phyloP scores from a whole-genome alignment of 2,329 filamentous ascomycete genomes.

The Arthrobotrys pseudoclavata region DNA sequence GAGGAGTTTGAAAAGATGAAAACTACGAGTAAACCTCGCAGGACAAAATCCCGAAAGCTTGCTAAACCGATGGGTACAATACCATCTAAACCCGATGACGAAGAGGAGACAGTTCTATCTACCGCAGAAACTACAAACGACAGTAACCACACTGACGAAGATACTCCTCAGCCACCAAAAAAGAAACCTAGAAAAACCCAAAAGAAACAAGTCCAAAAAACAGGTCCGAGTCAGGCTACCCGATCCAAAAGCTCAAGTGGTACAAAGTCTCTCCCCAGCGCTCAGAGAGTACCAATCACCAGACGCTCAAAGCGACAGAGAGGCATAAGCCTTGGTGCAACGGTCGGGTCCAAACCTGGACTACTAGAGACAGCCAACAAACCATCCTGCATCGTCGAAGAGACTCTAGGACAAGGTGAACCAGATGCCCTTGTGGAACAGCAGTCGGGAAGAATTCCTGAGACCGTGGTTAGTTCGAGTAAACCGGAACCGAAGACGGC shows the following conservation, averaged over 20 bases:
- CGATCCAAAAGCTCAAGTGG: too few relatives aligned
- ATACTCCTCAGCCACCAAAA: slow-evolving; percentile 33
- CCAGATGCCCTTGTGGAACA: not conserved
- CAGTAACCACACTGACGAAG: not conserved
- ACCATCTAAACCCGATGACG: not conserved
- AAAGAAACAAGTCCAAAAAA: not conserved
- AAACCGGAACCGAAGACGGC: not conserved
- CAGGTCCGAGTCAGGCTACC: slow-evolving; percentile 1
- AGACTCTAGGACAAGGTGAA: not conserved
- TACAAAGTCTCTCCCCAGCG: not conserved
- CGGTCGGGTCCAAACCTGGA: slow-evolving; percentile 11
- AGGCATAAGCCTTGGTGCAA: slow-evolving; percentile 23
- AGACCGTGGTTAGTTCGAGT: not conserved
- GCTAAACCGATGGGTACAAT: not conserved
- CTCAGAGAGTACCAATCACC: not conserved
- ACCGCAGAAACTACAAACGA: slow-evolving; percentile 25
- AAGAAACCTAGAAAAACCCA: slow-evolving; percentile 22
- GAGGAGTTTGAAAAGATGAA: not conserved
- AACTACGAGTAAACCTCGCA: not conserved
- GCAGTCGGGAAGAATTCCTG: not conserved
- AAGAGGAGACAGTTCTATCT: slow-evolving; percentile 7
- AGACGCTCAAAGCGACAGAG: slow-evolving; percentile 36
- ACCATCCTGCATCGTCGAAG: slow-evolving; percentile 1
- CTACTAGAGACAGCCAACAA: not conserved
- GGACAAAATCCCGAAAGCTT: not conserved